Percentiles rank a stretch among this genome's conserved stretches.
phyloP scores from a whole-genome alignment of 257 asterid genomes.

The Penstemon barbatus region DNA sequence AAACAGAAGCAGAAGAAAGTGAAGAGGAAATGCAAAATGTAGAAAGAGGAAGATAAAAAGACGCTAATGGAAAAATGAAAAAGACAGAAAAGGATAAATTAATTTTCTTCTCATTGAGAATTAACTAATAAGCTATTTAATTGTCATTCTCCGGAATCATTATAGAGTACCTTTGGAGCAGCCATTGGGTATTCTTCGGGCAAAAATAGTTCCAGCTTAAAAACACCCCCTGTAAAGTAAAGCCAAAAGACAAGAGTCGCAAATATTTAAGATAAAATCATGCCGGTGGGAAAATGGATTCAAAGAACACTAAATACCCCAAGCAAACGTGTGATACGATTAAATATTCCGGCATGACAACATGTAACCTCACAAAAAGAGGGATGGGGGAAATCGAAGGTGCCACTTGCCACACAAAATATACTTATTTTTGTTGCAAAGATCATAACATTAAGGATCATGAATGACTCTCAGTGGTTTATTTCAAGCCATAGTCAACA shows the following conservation, averaged over 20 bases:
- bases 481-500: background rate
- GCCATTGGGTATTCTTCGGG: conserved; percentile 86
- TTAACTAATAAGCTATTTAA: too few relatives aligned
- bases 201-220: conserved; percentile 66
- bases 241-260: conserved; percentile 13
- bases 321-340: background rate
- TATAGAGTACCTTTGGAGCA: conserved; percentile 57
- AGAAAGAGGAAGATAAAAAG: too few relatives aligned
- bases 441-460: background rate
- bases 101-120: too few relatives aligned
- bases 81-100: too few relatives aligned
- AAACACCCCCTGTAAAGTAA: conserved; percentile 59
- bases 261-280: background rate
- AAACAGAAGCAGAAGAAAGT: too few relatives aligned
- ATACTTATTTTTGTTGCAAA: background rate
- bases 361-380: background rate
- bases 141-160: background rate
- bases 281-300: background rate
- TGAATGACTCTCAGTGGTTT: background rate
- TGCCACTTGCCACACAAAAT: too few relatives aligned
- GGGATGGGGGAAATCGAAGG: too few relatives aligned
- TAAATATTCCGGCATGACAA: background rate
- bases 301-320: background rate
- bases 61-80: too few relatives aligned
- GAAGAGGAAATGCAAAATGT: too few relatives aligned